Evolutionary conservation across 2,329 filamentous ascomycete species (phyloP).

Genomic region (Malbranchea zuffiana): DNA sequence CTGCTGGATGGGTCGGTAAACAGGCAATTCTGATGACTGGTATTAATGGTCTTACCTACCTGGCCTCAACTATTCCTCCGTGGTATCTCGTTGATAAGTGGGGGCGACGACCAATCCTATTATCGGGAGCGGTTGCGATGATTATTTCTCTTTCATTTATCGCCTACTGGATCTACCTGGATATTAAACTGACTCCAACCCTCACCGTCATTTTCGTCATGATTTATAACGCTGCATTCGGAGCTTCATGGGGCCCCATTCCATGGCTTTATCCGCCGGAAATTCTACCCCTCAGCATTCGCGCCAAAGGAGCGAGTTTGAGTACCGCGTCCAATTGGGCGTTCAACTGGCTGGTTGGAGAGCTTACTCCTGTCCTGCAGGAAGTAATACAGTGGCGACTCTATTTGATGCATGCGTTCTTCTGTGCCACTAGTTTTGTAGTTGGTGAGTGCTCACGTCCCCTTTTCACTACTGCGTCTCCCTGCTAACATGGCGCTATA

Average conservation of each 20-base stretch:
- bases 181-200: conserved; percentile 56
- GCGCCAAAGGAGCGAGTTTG: conserved; percentile 91
- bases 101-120: conserved; percentile 77
- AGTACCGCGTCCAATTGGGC: conserved; percentile 97
- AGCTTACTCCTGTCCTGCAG: conserved; percentile 87
- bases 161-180: conserved; percentile 89
- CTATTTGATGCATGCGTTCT: conserved; percentile 92
- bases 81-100: conserved; percentile 95
- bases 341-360: conserved; percentile 94
- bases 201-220: conserved; percentile 92
- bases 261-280: conserved; percentile 99
- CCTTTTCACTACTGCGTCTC: conserved; percentile 4
- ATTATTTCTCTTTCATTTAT: conserved; percentile 75
- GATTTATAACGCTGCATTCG: conserved; percentile 96
- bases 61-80: conserved; percentile 83
- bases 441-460: conserved; percentile 59
- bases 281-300: conserved; percentile 90
- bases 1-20: conserved; percentile 87
- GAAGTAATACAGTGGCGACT: conserved; percentile 87
- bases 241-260: conserved; percentile 94
- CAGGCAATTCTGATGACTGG: conserved; percentile 93
- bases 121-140: conserved; percentile 86
- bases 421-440: conserved; percentile 89
- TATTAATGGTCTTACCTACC: conserved; percentile 84
- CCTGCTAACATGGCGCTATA: conserved; percentile 29